Conservation (phyloP, 2,329 filamentous ascomycete genomes). For the Lasiodiplodia citricola region DNA sequence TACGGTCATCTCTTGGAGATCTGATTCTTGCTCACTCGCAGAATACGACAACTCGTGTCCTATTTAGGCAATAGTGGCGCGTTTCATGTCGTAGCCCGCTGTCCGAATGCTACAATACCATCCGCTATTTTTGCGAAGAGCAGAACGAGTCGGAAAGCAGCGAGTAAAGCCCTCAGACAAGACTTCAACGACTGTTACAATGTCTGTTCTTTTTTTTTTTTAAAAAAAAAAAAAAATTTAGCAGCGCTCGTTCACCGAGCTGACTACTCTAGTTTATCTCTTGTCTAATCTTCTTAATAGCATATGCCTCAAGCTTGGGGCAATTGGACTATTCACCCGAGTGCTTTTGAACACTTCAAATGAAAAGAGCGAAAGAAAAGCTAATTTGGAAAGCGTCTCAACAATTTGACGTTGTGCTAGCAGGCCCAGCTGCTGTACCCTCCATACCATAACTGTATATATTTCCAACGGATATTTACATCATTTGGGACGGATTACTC, state of each 20-base stretch:
- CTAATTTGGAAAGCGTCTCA: background rate
- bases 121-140: background rate
- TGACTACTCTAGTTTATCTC: too few relatives aligned
- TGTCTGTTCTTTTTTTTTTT: too few relatives aligned
- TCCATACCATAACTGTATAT: background rate
- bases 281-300: background rate
- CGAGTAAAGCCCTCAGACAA: too few relatives aligned
- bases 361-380: background rate
- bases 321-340: background rate
- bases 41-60: conserved; percentile 14
- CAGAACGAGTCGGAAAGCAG: too few relatives aligned
- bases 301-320: background rate
- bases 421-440: background rate
- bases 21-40: background rate
- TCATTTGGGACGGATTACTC: background rate
- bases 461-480: background rate
- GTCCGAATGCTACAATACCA: background rate
- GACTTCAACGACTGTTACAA: too few relatives aligned
- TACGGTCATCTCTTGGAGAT: background rate
- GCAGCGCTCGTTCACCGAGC: too few relatives aligned
- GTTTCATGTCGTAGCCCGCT: background rate
- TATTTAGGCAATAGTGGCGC: background rate
- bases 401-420: background rate
- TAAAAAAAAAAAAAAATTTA: too few relatives aligned
- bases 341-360: background rate